A percentile compares a stretch with the other conserved stretches of the same genome.
Conservation (phyloP, 2,329 filamentous ascomycete genomes). For the Alternaria arbusti region DNA sequence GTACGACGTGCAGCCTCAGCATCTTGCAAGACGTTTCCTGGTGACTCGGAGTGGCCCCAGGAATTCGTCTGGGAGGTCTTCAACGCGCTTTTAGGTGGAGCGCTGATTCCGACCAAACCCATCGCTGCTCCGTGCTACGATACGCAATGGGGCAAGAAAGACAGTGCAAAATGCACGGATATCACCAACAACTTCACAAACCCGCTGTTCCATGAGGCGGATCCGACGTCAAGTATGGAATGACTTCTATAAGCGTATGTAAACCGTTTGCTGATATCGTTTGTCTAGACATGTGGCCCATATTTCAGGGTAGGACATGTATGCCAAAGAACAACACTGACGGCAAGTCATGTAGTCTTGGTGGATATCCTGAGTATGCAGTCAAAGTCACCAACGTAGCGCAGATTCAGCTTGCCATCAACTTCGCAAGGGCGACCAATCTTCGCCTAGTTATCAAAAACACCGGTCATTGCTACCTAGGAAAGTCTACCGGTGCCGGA, state of each 20-base stretch:
- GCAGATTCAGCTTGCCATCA: constrained; percentile 35
- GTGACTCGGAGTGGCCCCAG: constrained; percentile 21
- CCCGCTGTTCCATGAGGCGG: constrained; percentile 37
- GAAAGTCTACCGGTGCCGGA: constrained; percentile 32
- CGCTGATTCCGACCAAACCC: constrained; percentile 21
- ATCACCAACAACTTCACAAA: constrained; percentile 15
- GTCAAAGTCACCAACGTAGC: constrained; percentile 31
- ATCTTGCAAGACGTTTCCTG: constrained; percentile 25
- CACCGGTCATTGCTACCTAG: constrained; percentile 40
- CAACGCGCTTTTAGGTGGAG: constrained; percentile 16
- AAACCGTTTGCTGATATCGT: neutral
- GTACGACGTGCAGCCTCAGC: neutral
- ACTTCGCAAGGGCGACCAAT: constrained; percentile 36
- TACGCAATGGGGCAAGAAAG: constrained; percentile 14
- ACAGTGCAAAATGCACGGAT: constrained; percentile 13
- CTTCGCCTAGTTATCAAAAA: constrained; percentile 39
- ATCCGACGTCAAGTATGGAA: constrained; percentile 8
- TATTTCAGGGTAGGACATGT: constrained; percentile 39
- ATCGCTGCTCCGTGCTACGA: constrained; percentile 26
- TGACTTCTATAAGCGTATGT: neutral
- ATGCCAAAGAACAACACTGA: constrained; percentile 28
- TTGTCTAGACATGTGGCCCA: constrained; percentile 23
- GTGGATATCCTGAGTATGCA: constrained; percentile 36
- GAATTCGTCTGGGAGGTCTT: constrained; percentile 18
- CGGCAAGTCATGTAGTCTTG: constrained; percentile 30